Evolutionary conservation across 2,329 filamentous ascomycete species (phyloP).

Genomic region (Fusarium concolor): DNA sequence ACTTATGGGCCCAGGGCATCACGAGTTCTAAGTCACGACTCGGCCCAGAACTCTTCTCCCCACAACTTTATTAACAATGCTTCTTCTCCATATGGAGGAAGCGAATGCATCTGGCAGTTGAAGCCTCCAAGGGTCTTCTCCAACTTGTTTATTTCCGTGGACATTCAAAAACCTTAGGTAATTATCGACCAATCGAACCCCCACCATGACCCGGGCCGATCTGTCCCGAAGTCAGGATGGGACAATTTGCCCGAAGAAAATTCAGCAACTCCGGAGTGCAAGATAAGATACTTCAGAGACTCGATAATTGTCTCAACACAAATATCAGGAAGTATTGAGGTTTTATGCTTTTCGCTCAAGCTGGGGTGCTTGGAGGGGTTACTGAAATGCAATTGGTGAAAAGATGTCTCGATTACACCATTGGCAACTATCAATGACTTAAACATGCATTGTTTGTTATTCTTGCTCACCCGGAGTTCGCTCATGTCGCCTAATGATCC

Average conservation of each 20-base stretch:
- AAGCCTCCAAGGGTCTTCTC: background rate
- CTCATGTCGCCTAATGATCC: conserved; percentile 41
- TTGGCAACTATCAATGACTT: background rate
- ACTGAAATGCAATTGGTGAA: background rate
- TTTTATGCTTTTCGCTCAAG: background rate
- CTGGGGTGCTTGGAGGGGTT: background rate
- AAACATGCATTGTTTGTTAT: conserved; percentile 2
- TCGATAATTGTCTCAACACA: conserved; percentile 42
- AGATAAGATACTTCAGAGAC: conserved; percentile 31
- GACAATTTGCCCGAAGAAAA: conserved; percentile 30
- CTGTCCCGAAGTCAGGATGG: conserved; percentile 27
- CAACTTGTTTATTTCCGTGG: conserved; percentile 6
- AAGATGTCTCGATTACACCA: background rate
- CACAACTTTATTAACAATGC: background rate
- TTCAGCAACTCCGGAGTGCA: conserved; percentile 19
- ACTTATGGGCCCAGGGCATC: background rate
- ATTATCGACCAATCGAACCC: conserved; percentile 11
- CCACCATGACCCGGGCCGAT: conserved; percentile 28
- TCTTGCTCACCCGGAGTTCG: conserved; percentile 31
- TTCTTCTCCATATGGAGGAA: background rate
- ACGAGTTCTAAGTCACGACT: background rate
- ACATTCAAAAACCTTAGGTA: background rate
- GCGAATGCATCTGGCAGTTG: background rate
- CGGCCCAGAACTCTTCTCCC: background rate
- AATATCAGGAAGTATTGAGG: conserved; percentile 27